A percentile compares a stretch with the other conserved stretches of the same genome.
Evolutionary conservation across 1,139 yeast genomes (phyloP).

Genomic region (Yamadazyma oceani): DNA sequence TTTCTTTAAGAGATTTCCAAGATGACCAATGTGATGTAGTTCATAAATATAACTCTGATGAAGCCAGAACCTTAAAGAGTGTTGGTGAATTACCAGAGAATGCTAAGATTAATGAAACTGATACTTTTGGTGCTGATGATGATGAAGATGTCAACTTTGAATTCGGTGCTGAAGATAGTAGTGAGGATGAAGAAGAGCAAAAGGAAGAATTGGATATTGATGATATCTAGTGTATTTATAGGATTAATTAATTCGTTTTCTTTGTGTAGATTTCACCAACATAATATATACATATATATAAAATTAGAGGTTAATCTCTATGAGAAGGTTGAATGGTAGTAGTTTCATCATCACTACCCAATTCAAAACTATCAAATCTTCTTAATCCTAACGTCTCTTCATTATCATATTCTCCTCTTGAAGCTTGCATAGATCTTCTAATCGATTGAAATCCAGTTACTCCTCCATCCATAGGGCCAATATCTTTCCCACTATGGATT

Average conservation of each 20-base stretch:
- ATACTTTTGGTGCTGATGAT: constrained; percentile 93
- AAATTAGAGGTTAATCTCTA: no score
- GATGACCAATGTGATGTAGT: constrained; percentile 98
- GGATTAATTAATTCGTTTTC: no score
- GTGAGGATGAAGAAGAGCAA: constrained; percentile 64
- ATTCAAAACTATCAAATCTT: constrained; percentile 62
- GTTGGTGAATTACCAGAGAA: constrained; percentile 96
- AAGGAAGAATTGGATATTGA: constrained; percentile 76
- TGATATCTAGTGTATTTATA: constrained; percentile 51
- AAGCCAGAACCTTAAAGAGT: constrained; percentile 93
- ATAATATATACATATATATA: constrained; percentile 4
- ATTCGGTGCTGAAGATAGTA: constrained; percentile 92
- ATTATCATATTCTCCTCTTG: constrained; percentile 48
- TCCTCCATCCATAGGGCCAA: constrained; percentile 79
- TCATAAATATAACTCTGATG: constrained; percentile 95
- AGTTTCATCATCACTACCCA: constrained; percentile 44
- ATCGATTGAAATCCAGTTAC: constrained; percentile 69
- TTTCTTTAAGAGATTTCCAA: constrained; percentile 96
- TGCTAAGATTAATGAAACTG: constrained; percentile 97
- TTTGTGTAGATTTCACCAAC: constrained; percentile 3
- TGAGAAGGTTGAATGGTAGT: constrained; percentile 12
- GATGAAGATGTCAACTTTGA: constrained; percentile 98
- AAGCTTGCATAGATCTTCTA: constrained; percentile 65
- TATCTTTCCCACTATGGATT: constrained; percentile 54
- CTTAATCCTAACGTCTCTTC: constrained; percentile 61